Base-by-base conservation (phyloP, 305 asterid genomes). In the Ajuga reptans region DNA sequence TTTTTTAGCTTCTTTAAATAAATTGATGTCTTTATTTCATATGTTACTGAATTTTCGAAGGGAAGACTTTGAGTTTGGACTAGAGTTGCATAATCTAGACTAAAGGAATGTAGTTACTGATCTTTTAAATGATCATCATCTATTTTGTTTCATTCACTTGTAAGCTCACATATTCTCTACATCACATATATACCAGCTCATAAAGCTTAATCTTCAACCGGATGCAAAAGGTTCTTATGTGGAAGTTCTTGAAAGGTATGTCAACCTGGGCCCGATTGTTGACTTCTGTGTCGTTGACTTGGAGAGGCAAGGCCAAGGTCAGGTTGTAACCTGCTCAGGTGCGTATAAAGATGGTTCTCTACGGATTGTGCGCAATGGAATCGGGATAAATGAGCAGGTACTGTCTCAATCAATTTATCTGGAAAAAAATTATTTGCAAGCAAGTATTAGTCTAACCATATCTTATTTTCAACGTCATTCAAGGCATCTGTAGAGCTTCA, bases 261-360 rank as follows among this genome's bases (percentile, higher is more conserved):
- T 93, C 71, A 93, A 93, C 78, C 83, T 93, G 90, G 99, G 99
- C 41, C 99, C 97, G 37, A 93, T 93, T 66, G 96, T 91, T 47
- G 99, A 93, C 81, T 93, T 93, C 78, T 91, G 96, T 62, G 99
- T 93, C 68, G 99, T 93, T 76, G 99, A 93, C 78, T 79, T 91
- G 72, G 99, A 91, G 84, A 86, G 97, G 84, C 99, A 93, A 85
- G 97, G 99, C 78, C 99, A 91, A 83, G 99, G 97, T 69, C 97
- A 93, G 86, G 99, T 93, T 72, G 97, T 93, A 71, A 93, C 97
- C 55, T 93, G 97, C 84, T 91, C 96, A 11, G 97, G 99, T 73
- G 97, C 99, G 75, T 93, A 85, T 73, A 89, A 89, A 81, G 99
- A 91, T 78, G 99, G 96, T 52, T 93, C 99, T 57, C 86, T 93